Base-by-base conservation (phyloP, 805 yeast genomes). In the Candida koratica region DNA sequence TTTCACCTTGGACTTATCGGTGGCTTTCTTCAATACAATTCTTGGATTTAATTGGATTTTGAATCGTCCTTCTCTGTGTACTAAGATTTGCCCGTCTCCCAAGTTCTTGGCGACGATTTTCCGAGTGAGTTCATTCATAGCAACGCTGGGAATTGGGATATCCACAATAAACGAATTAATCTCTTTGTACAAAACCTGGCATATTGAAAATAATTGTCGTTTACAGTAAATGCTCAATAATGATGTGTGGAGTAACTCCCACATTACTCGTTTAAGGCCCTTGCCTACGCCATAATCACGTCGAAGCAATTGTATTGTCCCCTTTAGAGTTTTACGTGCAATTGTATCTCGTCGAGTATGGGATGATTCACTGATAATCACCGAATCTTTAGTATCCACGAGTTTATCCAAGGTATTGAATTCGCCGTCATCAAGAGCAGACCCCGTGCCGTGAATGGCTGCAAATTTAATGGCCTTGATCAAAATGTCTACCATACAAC, bases 181-280 rank as follows among this genome's bases (percentile, higher is more conserved):
- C 5, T 88, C 75, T 25, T 72, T 72, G 48, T 77, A 84, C 17
- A 90, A 58, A 6, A 90, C 71, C 27, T 77, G 76, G 35, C 84
- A 67, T 3, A 85, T 50, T 39, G 78, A 83, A 45, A 84, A 79
- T 6, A 90, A 49, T 23, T 70, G 56, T 39, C 89, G 69, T 45
- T 79, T 76, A 22, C 79, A 79, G 27, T 73, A 60, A 2, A 85
- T 58, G 9, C 83, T 71, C 13, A 81, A 42, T 17, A 80, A 55
- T 2, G 83, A 77, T 0, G 83, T 68, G 47, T 80, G 83, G 6
- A 88, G 55, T 7, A 79, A 67, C 28, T 71, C 67, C 96, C 96
- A 88, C 1, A 93, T 48, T 6, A 73, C 71, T 2, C 53, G 48
- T 36, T 71, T 69, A 14, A 93, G 60, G 0, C 87, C 85, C 18